Conservation (phyloP, 1,284 basidiomycete species). For the Puccinia polysora region DNA sequence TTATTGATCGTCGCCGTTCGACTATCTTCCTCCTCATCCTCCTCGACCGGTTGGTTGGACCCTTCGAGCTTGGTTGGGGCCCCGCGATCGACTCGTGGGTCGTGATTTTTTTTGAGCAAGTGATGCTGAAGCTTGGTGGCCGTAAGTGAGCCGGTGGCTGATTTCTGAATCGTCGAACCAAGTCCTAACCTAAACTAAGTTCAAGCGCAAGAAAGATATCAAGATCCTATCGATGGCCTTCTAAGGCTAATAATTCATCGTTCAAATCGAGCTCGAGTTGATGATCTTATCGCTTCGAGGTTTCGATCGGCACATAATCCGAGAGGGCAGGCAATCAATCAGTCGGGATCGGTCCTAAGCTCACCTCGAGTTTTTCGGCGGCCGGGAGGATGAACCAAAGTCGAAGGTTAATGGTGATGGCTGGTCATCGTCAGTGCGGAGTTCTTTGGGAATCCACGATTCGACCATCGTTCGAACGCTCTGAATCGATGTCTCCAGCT, state of each 20-base stretch:
- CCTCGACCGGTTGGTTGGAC: too few species aligned
- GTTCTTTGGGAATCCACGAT: slow-evolving; percentile 12
- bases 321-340: too few species aligned
- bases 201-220: not conserved
- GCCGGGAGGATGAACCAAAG: not conserved
- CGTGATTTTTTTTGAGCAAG: not conserved
- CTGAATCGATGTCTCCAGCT: not conserved
- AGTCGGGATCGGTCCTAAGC: too few species aligned
- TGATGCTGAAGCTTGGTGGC: not conserved
- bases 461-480: slow-evolving; percentile 16
- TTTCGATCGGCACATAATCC: too few species aligned
- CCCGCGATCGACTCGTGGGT: not conserved
- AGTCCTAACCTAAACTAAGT: slow-evolving; percentile 13
- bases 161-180: not conserved
- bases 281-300: too few species aligned
- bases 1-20: not conserved
- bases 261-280: too few species aligned
- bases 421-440: not conserved
- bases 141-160: not conserved
- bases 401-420: not conserved
- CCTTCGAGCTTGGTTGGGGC: too few species aligned
- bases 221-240: not conserved
- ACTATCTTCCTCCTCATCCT: slow-evolving; percentile 15
- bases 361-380: slow-evolving; percentile 12
- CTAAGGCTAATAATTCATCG: not conserved